A percentile compares a stretch with the other conserved stretches of the same genome.
Evolutionary conservation across 1,139 yeast genomes (phyloP).

Genomic region (Lodderomyces beijingensis): DNA sequence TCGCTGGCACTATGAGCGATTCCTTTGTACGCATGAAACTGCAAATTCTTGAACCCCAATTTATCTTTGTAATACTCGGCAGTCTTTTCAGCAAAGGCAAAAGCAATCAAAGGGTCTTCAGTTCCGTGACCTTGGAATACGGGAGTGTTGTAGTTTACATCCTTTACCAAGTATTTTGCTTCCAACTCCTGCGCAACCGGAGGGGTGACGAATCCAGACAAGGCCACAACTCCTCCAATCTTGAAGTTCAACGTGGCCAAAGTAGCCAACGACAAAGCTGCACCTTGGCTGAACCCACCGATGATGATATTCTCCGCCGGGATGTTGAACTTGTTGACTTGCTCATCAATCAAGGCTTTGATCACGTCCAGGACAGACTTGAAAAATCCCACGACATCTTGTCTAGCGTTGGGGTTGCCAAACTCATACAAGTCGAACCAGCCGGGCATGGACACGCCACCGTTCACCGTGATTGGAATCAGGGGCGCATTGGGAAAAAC

Average conservation of each 20-base stretch:
- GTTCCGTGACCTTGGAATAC: slow-evolving; percentile 89
- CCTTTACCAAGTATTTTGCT: slow-evolving; percentile 17
- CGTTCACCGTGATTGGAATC: slow-evolving; percentile 63
- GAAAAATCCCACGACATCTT: slow-evolving; percentile 64
- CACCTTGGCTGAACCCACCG: slow-evolving; percentile 97
- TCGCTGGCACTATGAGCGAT: slow-evolving; percentile 66
- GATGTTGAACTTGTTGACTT: slow-evolving; percentile 54
- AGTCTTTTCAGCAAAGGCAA: slow-evolving; percentile 46
- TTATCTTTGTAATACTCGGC: slow-evolving; percentile 37
- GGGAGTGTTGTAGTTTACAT: slow-evolving; percentile 60
- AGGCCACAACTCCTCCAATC: slow-evolving; percentile 72
- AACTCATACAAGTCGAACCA: slow-evolving; percentile 82
- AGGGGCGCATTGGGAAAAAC: slow-evolving; percentile 87
- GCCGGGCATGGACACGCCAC: slow-evolving; percentile 67
- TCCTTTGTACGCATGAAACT: slow-evolving; percentile 58
- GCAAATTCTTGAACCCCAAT: slow-evolving; percentile 50
- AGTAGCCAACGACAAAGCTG: slow-evolving; percentile 67
- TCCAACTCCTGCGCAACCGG: slow-evolving; percentile 35
- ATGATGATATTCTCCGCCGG: slow-evolving; percentile 68
- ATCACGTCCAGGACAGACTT: slow-evolving; percentile 48
- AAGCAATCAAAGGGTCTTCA: slow-evolving; percentile 61
- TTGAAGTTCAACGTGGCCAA: slow-evolving; percentile 45
- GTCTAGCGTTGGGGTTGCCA: slow-evolving; percentile 43
- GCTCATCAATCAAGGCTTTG: slow-evolving; percentile 54
- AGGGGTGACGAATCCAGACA: slow-evolving; percentile 72